Evolutionary conservation across 2,329 filamentous ascomycete species (phyloP).

Genomic region (Pseudocercospora macadamiae): DNA sequence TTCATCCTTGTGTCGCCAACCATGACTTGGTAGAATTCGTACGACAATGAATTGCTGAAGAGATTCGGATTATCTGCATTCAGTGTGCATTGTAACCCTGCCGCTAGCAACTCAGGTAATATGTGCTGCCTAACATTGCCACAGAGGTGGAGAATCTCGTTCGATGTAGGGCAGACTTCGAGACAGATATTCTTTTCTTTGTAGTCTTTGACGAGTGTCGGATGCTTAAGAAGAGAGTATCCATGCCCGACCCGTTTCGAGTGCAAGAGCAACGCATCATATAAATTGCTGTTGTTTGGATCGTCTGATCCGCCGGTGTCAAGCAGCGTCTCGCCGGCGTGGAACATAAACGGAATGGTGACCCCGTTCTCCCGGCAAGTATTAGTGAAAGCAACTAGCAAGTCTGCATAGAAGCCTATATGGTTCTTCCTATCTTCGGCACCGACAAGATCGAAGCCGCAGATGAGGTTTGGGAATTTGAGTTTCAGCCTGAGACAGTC

Average conservation of each 20-base stretch:
- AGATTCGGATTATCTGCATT: slow-evolving; percentile 76
- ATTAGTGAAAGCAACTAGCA: slow-evolving; percentile 61
- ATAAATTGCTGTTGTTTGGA: slow-evolving; percentile 61
- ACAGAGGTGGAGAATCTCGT: slow-evolving; percentile 73
- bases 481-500: slow-evolving; percentile 66
- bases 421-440: slow-evolving; percentile 65
- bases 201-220: slow-evolving; percentile 67
- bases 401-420: slow-evolving; percentile 61
- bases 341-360: slow-evolving; percentile 73
- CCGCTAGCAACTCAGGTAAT: slow-evolving; percentile 70
- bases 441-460: slow-evolving; percentile 71
- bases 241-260: slow-evolving; percentile 75
- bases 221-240: slow-evolving; percentile 69
- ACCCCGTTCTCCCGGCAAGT: slow-evolving; percentile 53
- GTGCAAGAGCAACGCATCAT: slow-evolving; percentile 67
- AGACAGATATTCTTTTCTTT: slow-evolving; percentile 66
- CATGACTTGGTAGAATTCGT: slow-evolving; percentile 78
- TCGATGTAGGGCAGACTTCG: slow-evolving; percentile 78
- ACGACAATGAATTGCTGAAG: slow-evolving; percentile 72
- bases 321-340: slow-evolving; percentile 72
- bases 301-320: slow-evolving; percentile 67
- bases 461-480: slow-evolving; percentile 62
- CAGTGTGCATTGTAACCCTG: slow-evolving; percentile 72
- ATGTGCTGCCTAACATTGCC: slow-evolving; percentile 66
- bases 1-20: slow-evolving; percentile 69